Evolutionary conservation across 164 flowering plant species (phyloP).

Genomic region (Tinospora cordifolia): DNA sequence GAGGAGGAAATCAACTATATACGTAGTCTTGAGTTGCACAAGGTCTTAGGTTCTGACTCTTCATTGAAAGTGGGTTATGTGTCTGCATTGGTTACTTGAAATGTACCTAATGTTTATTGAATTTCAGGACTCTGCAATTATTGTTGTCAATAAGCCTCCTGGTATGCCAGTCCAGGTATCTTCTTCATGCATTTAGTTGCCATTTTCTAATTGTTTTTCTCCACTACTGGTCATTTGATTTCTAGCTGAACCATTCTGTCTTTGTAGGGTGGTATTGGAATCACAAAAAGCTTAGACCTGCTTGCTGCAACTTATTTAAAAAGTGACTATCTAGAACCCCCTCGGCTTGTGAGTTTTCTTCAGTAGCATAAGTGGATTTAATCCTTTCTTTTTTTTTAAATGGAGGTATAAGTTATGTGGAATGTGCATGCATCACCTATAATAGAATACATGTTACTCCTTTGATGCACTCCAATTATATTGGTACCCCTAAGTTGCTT

Average conservation of each 20-base stretch:
- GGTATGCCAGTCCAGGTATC: constrained; percentile 94
- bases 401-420: too few relatives aligned
- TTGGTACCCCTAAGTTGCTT: too few relatives aligned
- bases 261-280: constrained; percentile 81
- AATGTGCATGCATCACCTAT: not conserved
- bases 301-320: constrained; percentile 62
- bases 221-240: constrained; percentile 1
- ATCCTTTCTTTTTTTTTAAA: too few relatives aligned
- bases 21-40: constrained; percentile 61
- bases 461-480: not conserved
- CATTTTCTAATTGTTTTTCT: not conserved
- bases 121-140: constrained; percentile 70
- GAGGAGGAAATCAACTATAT: constrained; percentile 56
- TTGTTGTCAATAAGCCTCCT: constrained; percentile 82
- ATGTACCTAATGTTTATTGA: constrained; percentile 6
- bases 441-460: not conserved
- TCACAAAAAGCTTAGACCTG: constrained; percentile 72
- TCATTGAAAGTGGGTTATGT: not conserved
- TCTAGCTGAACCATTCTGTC: not conserved
- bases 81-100: not conserved
- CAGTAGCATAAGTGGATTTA: not conserved
- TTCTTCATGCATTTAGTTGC: constrained; percentile 3
- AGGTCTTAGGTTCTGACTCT: constrained; percentile 37
- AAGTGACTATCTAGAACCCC: constrained; percentile 59
- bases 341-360: constrained; percentile 70